Percentiles rank a stretch among this genome's conserved stretches.
Evolutionary conservation across 305 asterid genomes (phyloP).

Genomic region (Fraxinus dipetala): DNA sequence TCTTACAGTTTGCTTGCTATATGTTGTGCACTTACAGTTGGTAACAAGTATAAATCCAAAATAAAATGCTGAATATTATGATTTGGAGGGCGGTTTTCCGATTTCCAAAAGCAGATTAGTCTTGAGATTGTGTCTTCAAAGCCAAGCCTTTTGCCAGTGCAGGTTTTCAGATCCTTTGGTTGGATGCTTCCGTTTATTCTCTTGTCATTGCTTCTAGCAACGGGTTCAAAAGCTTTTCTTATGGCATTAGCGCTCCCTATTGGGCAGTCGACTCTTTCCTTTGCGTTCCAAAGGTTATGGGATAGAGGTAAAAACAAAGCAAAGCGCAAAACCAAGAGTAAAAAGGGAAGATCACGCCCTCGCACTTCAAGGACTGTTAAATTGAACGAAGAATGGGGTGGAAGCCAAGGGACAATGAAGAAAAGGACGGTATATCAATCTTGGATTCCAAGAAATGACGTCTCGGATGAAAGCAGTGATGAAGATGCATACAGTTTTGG

Average conservation of each 20-base stretch:
- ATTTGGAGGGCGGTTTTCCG: not conserved
- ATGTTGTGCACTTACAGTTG: not conserved
- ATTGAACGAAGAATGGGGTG: conserved; percentile 24
- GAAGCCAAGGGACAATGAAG: conserved; percentile 25
- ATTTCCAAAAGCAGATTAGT: not conserved
- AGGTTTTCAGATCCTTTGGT: conserved; percentile 77
- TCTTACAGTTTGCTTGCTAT: not conserved
- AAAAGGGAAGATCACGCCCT: conserved; percentile 32
- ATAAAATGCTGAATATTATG: not conserved
- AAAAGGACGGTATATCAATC: conserved; percentile 41
- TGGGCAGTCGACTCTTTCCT: conserved; percentile 64
- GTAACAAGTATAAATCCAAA: not conserved
- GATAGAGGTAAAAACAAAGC: conserved; percentile 31
- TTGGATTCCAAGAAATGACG: conserved; percentile 37
- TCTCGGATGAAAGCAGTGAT: conserved; percentile 19
- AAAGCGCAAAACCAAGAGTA: conserved; percentile 24
- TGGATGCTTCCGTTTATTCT: conserved; percentile 60
- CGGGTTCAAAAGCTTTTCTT: conserved; percentile 76
- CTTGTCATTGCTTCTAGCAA: conserved; percentile 43
- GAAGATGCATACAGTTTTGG: conserved; percentile 36
- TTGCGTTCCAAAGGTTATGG: conserved; percentile 48
- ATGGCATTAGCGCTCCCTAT: conserved; percentile 65
- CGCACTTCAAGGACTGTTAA: conserved; percentile 34
- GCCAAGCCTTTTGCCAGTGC: conserved; percentile 31
- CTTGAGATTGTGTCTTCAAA: not conserved